Conservation (phyloP, 257 asterid species). For the Perilla frutescens region DNA sequence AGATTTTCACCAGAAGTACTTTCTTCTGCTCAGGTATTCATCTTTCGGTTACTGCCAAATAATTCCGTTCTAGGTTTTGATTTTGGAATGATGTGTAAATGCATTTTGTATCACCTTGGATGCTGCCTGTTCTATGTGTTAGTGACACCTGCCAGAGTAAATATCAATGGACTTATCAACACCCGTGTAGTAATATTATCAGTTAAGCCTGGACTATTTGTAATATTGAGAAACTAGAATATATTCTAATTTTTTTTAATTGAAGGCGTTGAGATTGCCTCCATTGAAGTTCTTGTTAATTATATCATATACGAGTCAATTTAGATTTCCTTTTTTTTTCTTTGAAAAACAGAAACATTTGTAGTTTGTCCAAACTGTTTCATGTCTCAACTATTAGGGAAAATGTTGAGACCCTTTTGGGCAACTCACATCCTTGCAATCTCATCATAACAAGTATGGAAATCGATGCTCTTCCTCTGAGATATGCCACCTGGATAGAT, state of each 20-base stretch:
- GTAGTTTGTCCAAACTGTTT: not conserved
- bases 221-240: constrained; percentile 1
- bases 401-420: not conserved
- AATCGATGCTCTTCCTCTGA: not conserved
- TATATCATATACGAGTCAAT: not conserved
- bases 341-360: not conserved
- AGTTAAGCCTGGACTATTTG: not conserved
- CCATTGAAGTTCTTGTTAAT: constrained; percentile 3
- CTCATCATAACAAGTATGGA: constrained; percentile 1
- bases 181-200: not conserved
- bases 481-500: not conserved
- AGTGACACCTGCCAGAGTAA: not conserved
- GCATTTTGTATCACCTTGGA: constrained; percentile 15
- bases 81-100: constrained; percentile 12
- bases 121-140: constrained; percentile 13
- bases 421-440: constrained; percentile 5
- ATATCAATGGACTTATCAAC: not conserved
- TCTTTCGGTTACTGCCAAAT: constrained; percentile 20
- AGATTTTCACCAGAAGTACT: constrained; percentile 92
- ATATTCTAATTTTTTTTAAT: not conserved
- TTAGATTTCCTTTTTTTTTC: not conserved
- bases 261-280: constrained; percentile 13
- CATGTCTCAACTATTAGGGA: not conserved
- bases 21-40: constrained; percentile 86
- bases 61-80: constrained; percentile 5